phyloP scores from a whole-genome alignment of 179 eudicot species.

The Camellia oleifera region DNA sequence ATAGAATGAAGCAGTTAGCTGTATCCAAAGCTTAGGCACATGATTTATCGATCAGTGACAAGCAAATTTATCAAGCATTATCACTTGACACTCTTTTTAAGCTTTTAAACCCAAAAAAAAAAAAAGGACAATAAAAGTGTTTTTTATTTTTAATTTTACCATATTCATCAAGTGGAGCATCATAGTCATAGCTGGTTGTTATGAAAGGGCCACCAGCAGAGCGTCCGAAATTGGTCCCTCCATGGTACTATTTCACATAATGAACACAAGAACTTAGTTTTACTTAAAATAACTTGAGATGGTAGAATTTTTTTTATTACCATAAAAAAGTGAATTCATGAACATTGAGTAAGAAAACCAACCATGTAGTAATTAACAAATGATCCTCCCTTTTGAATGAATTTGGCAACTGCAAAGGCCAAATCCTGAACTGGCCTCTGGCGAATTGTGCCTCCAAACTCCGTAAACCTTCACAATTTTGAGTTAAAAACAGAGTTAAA shows the following conservation, averaged over 20 bases:
- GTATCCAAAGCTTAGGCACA: slow-evolving; percentile 2
- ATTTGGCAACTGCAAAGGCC: slow-evolving; percentile 87
- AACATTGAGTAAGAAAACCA: slow-evolving; percentile 15
- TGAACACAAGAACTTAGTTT: not conserved
- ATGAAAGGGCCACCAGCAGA: slow-evolving; percentile 98
- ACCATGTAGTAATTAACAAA: slow-evolving; percentile 95
- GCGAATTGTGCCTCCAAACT: slow-evolving; percentile 75
- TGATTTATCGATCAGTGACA: not conserved
- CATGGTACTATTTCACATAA: slow-evolving; percentile 68
- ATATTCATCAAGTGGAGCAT: slow-evolving; percentile 98
- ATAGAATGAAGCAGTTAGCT: slow-evolving; percentile 8
- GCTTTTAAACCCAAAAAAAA: not conserved
- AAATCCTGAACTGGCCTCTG: slow-evolving; percentile 89
- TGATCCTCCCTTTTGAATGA: slow-evolving; percentile 87
- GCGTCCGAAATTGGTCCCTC: slow-evolving; percentile 97
- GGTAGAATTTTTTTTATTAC: not conserved
- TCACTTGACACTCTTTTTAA: no score
- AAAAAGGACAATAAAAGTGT: not conserved
- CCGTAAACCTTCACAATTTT: slow-evolving; percentile 61
- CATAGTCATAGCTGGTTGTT: slow-evolving; percentile 94
- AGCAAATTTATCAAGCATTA: not conserved
- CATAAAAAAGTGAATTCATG: no score
- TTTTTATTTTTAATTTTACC: slow-evolving; percentile 38
- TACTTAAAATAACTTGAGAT: not conserved
- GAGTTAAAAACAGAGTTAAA: slow-evolving; percentile 4